Conservation (phyloP, 345 rosid genomes). For the Lagerstroemia speciosa region DNA sequence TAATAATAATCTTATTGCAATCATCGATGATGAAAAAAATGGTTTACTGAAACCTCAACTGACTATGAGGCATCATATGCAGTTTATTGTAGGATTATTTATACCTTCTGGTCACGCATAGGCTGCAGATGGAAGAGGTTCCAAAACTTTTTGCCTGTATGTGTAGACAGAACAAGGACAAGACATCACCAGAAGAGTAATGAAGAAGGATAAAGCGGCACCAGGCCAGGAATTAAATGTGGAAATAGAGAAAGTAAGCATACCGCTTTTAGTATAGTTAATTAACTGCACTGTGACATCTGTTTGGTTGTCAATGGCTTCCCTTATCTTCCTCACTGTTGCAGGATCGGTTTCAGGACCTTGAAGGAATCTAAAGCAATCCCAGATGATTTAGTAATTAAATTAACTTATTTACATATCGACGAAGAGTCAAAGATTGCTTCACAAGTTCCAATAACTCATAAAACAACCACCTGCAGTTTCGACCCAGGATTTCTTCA, state of each 20-base stretch:
- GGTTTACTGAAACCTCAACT: neutral
- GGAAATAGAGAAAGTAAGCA: slow-evolving; percentile 5
- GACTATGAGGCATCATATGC: neutral
- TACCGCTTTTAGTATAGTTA: slow-evolving; percentile 92
- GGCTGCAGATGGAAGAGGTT: slow-evolving; percentile 96
- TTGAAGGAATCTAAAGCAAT: slow-evolving; percentile 63
- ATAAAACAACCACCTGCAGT: slow-evolving; percentile 64
- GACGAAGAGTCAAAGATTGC: neutral
- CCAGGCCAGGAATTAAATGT: no score
- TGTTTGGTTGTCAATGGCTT: slow-evolving; percentile 80
- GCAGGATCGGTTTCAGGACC: slow-evolving; percentile 97
- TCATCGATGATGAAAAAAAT: neutral
- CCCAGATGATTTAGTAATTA: neutral
- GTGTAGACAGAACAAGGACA: neutral
- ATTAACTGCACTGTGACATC: slow-evolving; percentile 93
- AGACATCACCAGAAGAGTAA: neutral
- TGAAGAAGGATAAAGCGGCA: neutral
- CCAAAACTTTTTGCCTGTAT: slow-evolving; percentile 96
- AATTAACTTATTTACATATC: neutral
- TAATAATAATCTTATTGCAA: slow-evolving; percentile 2
- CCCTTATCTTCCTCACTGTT: slow-evolving; percentile 78
- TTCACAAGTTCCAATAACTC: neutral
- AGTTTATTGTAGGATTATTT: neutral
- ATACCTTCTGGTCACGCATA: slow-evolving; percentile 99
- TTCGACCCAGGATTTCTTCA: slow-evolving; percentile 92